Evolutionary conservation across 1,284 basidiomycete genomes (phyloP), one percentile per base, ranked within the genome.

Genomic region (Agaricales sp.): DNA sequence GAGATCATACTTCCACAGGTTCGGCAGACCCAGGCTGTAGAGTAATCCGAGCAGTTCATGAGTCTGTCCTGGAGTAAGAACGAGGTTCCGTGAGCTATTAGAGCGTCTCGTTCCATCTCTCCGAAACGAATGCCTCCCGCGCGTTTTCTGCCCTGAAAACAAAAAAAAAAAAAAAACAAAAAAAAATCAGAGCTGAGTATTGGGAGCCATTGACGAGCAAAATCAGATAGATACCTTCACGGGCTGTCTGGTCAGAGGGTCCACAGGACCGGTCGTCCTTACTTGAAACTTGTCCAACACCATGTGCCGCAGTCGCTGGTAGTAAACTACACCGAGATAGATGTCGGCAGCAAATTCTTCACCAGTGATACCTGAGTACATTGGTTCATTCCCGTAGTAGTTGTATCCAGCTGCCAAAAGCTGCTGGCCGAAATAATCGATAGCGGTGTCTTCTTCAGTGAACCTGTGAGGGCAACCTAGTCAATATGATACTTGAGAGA

Each of bases 21-120:
- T 49, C 96, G 78, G 68, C 96, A 99, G 12, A 98, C 92, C 92
- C 94, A 98, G 2, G 93, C 89, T 0, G 94, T 98, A 26, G 93
- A 96, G 67, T 99, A 99, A 68, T 99, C 96, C 38, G 95, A 99
- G 65, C 96, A 99, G 69, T 99, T 99, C 95, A 99, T 99, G 62
- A 99, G 71, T 49, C 96, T 79, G 66, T 99, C 96, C 73, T 99
- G 95, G 20, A 99, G 78, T 43, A 99, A 77, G 83, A 96, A 99
- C 3, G 92, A 92, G 3, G 96, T 97, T 39, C 96, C 96, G 68
- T 99, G 96, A 2, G 96, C 96, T 58, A 99, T 91, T 47, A 99
- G 77, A 13, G 96, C 95, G 63, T 99, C 96, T 51, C 96, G 89
- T 68, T 99, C 96, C 96, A 99, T 99, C 71, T 99, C 96, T 59